phyloP scores from a whole-genome alignment of 139 green algal species.

The Asterochloris erici region DNA sequence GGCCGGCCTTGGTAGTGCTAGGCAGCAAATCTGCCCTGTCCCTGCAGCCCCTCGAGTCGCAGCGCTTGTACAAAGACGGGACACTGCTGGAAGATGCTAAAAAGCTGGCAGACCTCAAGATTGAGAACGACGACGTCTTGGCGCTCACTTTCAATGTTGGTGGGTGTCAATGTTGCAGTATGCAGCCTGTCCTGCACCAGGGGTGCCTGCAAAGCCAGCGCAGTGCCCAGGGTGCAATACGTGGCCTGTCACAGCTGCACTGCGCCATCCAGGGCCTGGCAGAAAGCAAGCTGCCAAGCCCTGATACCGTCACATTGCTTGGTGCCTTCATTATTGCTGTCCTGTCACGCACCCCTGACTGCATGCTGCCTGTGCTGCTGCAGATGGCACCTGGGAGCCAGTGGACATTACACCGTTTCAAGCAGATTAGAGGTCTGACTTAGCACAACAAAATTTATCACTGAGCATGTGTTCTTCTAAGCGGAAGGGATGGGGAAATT shows the following conservation, averaged over 20 bases:
- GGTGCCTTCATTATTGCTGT: no score
- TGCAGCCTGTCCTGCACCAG: not conserved
- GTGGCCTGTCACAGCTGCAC: not conserved
- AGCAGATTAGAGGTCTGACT: not conserved
- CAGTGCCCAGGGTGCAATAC: not conserved
- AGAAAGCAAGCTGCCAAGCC: not conserved
- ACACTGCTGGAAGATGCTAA: slow-evolving; percentile 66
- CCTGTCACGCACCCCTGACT: no score
- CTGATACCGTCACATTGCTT: not conserved
- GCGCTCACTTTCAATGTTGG: slow-evolving; percentile 50
- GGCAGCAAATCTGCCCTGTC: not conserved
- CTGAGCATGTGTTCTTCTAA: no score
- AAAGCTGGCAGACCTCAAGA: slow-evolving; percentile 73
- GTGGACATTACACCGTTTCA: slow-evolving; percentile 27
- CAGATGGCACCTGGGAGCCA: slow-evolving; percentile 32
- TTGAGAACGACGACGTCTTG: slow-evolving; percentile 83
- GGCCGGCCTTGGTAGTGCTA: no score
- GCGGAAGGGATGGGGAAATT: no score
- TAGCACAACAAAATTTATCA: no score
- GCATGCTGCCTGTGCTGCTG: not conserved
- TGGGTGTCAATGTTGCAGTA: slow-evolving; percentile 38
- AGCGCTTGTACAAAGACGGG: slow-evolving; percentile 51
- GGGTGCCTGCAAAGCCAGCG: not conserved
- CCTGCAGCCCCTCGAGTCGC: slow-evolving; percentile 52
- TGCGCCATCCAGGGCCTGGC: not conserved